Base-by-base conservation (phyloP, 2,329 filamentous ascomycete genomes). In the Arthrobotrys sinensis region DNA sequence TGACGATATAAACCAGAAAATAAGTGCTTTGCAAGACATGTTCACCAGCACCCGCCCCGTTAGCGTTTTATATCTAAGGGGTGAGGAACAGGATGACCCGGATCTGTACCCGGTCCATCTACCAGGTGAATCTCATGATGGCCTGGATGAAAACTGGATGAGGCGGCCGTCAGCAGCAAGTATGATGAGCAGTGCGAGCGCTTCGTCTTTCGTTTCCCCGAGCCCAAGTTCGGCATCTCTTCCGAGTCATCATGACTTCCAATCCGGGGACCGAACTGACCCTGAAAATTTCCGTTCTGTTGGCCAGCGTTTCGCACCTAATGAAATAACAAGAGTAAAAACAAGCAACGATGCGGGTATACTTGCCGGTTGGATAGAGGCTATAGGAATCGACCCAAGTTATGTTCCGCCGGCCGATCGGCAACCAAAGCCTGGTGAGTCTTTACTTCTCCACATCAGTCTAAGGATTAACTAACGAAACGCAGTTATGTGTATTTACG, bases 361-460 rank as follows among this genome's bases (percentile, higher is more conserved):
- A 24, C 86, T 94, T 32, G 91, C 90, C 77, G 92, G 92, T 4
- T 97, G 92, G 91, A 96, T 98, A 80, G 94, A 97, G 83, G 93
- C 94, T 0, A 85, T 97, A 6, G 96, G 93, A 36, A 93, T 98
- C n/a, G 96, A 98, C 83, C 87, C 91, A 14, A 89, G 88, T 1
- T 99, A 98, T 83, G 90, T 91, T 73, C 91, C 96, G 52, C 94
- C 94, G 0, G 85, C 88, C 0, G 93, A 96, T 82, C 89, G 88
- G 72, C 86, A 88, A 7, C 86, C 90, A 19, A 96, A 93, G 83
- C 89, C 90, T 80, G 86, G 88, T 89, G 86, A 83, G 88, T 40
- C 7, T 50, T 38, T 28, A 28, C 24, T 21, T 28, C 50, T 55
- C n/a, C 16, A 36, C 28, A 11, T 4, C 14, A 34, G 21, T 21